These are phyloP conservation scores for Jamesozyma hellenica DNA, from an alignment of 805 yeast species.

Conservation along the genomic window DNA sequence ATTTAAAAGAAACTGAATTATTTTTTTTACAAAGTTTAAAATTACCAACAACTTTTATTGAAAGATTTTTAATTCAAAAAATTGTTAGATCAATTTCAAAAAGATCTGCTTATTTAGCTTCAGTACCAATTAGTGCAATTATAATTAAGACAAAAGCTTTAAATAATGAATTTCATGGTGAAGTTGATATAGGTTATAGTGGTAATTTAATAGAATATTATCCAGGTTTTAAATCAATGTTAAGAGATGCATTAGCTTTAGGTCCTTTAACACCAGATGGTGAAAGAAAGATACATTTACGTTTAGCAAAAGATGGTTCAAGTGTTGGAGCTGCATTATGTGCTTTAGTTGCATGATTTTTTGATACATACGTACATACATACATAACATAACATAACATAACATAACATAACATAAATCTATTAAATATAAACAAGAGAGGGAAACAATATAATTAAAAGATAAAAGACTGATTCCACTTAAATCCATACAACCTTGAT, in stretches of 20 bases:
- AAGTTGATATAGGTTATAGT: conserved; percentile 89
- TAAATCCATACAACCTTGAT: too few species aligned
- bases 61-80: conserved; percentile 62
- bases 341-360: conserved; percentile 42
- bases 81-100: conserved; percentile 71
- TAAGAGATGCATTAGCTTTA: conserved; percentile 66
- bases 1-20: conserved; percentile 59
- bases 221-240: conserved; percentile 76
- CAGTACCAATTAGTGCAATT: conserved; percentile 83
- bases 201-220: conserved; percentile 91
- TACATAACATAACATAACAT: neutral
- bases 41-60: conserved; percentile 58
- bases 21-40: conserved; percentile 57
- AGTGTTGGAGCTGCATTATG: conserved; percentile 97
- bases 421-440: too few species aligned
- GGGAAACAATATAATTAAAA: too few species aligned
- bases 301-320: conserved; percentile 88
- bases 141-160: conserved; percentile 57
- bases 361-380: neutral
- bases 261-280: conserved; percentile 66
- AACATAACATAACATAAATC: too few species aligned
- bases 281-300: conserved; percentile 63
- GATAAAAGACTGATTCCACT: too few species aligned
- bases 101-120: conserved; percentile 84
- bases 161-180: conserved; percentile 44